Evolutionary conservation across 441 rosid genomes (phyloP), one percentile per base, ranked within the genome.

Genomic region (Euphorbia celastroides): DNA sequence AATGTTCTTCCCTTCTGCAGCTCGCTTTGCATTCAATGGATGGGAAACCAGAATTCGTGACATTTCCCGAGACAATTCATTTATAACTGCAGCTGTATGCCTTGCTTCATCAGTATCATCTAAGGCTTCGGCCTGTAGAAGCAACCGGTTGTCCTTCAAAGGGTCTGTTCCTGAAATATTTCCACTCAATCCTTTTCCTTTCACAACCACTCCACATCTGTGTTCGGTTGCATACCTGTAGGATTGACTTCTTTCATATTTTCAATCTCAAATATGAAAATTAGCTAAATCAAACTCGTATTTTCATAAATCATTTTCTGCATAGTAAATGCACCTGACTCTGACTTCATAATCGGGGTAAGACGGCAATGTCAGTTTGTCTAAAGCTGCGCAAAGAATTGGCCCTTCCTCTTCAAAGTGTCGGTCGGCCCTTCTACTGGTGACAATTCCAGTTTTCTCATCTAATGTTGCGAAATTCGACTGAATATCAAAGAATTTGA

Each of bases 331-430:
- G 62, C 72, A 93, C 98, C 96, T 93, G 75, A 91, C 96, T 82
- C 98, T 76, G 58, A 91, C 92, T 85, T 91, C 97, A 75, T 93
- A 88, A 69, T 87, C 85, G 0, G 95, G 97, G 77, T 80, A 93
- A 61, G 93, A 86, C n/a, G 93, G 88, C 64, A 93, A 86, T 78
- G 83, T 93, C 95, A 91, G 80, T 60, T 86, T 81, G 78, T 93
- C 97, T 65, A 93, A 78, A 58, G 97, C 97, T 16, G 89, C 80
- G 77, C 97, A 93, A 30, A 93, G 87, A 57, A 89, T 83, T 12
- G 97, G 98, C 26, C 97, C 98, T 83, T 89, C 95, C 80, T 93
- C 96, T 77, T 90, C 98, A 63, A 93, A 93, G 78, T 90, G 94
- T 72, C 98, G 70, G 74, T 93, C 98, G 77, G 97, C 97, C 78